Percentiles rank a stretch among this genome's conserved stretches.
These are phyloP conservation scores for Cladophialophora chaetospira DNA, from an alignment of 2,329 filamentous ascomycete genomes.

Conservation along the genomic window DNA sequence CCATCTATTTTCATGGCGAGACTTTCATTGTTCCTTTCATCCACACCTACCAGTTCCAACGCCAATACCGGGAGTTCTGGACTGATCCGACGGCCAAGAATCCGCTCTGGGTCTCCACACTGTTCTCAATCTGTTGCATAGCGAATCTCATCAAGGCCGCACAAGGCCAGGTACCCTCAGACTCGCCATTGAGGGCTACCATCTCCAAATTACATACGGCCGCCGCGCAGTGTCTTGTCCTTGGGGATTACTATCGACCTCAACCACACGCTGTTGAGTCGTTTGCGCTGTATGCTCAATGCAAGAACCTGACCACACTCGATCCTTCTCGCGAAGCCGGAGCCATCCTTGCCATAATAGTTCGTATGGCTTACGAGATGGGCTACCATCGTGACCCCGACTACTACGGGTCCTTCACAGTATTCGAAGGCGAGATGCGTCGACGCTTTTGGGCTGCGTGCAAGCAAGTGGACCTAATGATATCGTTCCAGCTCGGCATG, in stretches of 20 bases:
- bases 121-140: slow-evolving; percentile 52
- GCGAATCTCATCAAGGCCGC: slow-evolving; percentile 12
- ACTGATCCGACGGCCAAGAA: slow-evolving; percentile 49
- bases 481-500: slow-evolving; percentile 65
- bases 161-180: slow-evolving; percentile 41
- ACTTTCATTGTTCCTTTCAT: slow-evolving; percentile 25
- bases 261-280: slow-evolving; percentile 30
- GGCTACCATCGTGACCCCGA: slow-evolving; percentile 59
- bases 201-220: slow-evolving; percentile 36
- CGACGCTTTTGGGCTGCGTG: slow-evolving; percentile 45
- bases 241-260: slow-evolving; percentile 42
- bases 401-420: slow-evolving; percentile 43
- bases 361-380: slow-evolving; percentile 63
- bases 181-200: slow-evolving; percentile 45
- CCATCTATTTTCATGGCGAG: slow-evolving; percentile 27
- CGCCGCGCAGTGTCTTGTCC: slow-evolving; percentile 57
- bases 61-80: slow-evolving; percentile 57
- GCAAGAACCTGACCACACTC: slow-evolving; percentile 54
- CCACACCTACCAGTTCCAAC: slow-evolving; percentile 23
- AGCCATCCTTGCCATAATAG: slow-evolving; percentile 56
- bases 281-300: slow-evolving; percentile 48
- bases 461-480: slow-evolving; percentile 60
- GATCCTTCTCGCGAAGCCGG: slow-evolving; percentile 58
- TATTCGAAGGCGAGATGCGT: slow-evolving; percentile 59
- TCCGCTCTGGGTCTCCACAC: slow-evolving; percentile 54